Evolutionary conservation across 148 eudicot genomes (phyloP).

Genomic region (Heliosperma pusillum): DNA sequence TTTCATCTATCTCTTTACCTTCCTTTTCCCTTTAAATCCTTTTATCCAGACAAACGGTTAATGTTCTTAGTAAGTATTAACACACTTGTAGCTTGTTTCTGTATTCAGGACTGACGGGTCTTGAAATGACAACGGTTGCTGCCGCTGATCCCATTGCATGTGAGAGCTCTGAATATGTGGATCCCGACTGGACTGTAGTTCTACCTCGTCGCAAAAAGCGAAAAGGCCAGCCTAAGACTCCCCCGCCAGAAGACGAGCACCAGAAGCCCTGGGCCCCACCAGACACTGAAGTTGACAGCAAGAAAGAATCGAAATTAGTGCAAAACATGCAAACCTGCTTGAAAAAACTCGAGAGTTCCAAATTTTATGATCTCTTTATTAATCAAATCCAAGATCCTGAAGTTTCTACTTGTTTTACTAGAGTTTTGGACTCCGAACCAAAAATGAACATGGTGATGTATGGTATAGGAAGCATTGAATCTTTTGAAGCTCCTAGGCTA

Average conservation of each 20-base stretch:
- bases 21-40: too few relatives aligned
- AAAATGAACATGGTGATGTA: conserved; percentile 79
- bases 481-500: conserved; percentile 60
- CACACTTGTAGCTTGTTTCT: not conserved
- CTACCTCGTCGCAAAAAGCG: conserved; percentile 59
- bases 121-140: conserved; percentile 32
- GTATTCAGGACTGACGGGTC: not conserved
- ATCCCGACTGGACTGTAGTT: conserved; percentile 58
- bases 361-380: conserved; percentile 46
- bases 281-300: conserved; percentile 38
- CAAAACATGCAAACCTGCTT: conserved; percentile 49
- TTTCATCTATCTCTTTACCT: too few relatives aligned
- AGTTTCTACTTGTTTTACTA: conserved; percentile 31
- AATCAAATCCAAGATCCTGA: conserved; percentile 45
- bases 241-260: conserved; percentile 20
- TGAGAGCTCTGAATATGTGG: conserved; percentile 28
- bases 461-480: conserved; percentile 79
- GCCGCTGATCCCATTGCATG: conserved; percentile 32
- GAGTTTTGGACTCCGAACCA: conserved; percentile 42
- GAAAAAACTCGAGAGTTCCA: conserved; percentile 52
- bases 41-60: not conserved
- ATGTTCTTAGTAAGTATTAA: not conserved
- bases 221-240: conserved; percentile 27
- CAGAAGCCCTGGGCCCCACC: conserved; percentile 47
- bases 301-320: conserved; percentile 48